Percentiles rank a stretch among this genome's conserved stretches.
Evolutionary conservation across 306 rosid genomes (phyloP).

Genomic region (Sophora flavescens): DNA sequence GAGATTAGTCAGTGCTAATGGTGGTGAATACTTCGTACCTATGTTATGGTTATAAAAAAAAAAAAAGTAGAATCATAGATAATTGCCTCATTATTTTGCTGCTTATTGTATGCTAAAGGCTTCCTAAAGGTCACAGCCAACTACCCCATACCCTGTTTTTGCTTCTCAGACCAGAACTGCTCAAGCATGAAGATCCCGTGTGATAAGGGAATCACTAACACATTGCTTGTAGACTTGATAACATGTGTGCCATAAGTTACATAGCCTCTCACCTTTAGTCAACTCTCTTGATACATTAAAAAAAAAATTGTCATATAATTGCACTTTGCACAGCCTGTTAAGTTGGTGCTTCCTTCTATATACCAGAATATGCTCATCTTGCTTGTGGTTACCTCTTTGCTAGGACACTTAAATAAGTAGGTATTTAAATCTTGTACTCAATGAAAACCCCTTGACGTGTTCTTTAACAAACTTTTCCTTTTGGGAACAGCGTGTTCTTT

Average conservation of each 20-base stretch:
- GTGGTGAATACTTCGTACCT: no score
- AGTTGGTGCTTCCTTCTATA: not conserved
- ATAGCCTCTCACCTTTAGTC: slow-evolving; percentile 17
- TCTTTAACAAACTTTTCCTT: not conserved
- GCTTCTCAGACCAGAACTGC: slow-evolving; percentile 52
- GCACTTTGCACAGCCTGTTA: not conserved
- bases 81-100: not conserved
- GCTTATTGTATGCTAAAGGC: not conserved
- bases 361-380: slow-evolving; percentile 46
- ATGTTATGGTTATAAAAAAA: no score
- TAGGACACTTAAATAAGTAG: not conserved
- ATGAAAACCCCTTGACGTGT: slow-evolving; percentile 4
- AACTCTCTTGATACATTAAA: slow-evolving; percentile 23
- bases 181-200: slow-evolving; percentile 46
- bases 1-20: no score
- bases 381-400: slow-evolving; percentile 29
- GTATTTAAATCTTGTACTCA: slow-evolving; percentile 48
- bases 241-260: slow-evolving; percentile 35
- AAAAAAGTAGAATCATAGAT: not conserved
- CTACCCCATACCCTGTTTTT: not conserved
- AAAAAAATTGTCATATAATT: no score
- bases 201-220: not conserved
- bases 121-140: not conserved
- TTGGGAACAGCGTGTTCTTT: not conserved
- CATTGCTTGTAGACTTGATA: not conserved